Conservation (phyloP, 768 basidiomycete species). For the Lyophyllum atratum region DNA sequence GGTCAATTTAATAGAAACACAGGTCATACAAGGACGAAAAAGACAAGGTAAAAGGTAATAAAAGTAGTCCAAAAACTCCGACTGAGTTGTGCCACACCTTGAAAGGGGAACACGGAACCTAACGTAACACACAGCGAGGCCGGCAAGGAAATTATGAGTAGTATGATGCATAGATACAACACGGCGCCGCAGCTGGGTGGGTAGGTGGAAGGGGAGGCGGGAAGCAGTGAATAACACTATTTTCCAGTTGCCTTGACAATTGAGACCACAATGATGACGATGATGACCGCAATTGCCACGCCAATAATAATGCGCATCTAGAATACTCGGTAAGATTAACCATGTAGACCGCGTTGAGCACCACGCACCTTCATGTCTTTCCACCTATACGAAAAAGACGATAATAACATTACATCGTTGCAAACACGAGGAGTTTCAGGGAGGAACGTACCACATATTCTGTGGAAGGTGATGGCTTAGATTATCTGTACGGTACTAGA, state of each 20-base stretch:
- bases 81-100: slow-evolving; percentile 5
- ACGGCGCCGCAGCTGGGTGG: slow-evolving; percentile 23
- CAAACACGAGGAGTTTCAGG: slow-evolving; percentile 1
- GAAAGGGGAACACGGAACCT: not conserved
- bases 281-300: slow-evolving; percentile 83
- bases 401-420: slow-evolving; percentile 14
- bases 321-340: slow-evolving; percentile 4
- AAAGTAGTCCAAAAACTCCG: slow-evolving; percentile 14
- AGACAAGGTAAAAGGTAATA: slow-evolving; percentile 11
- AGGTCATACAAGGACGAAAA: slow-evolving; percentile 8
- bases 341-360: slow-evolving; percentile 6
- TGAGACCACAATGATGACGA: slow-evolving; percentile 94
- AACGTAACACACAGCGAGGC: slow-evolving; percentile 13
- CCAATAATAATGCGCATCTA: slow-evolving; percentile 98
- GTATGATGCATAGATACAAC: slow-evolving; percentile 47
- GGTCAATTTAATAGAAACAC: slow-evolving; percentile 8
- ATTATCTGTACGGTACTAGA: not conserved
- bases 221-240: slow-evolving; percentile 22
- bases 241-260: slow-evolving; percentile 84
- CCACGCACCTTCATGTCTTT: slow-evolving; percentile 90
- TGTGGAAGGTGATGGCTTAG: slow-evolving; percentile 27
- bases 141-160: slow-evolving; percentile 12
- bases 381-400: slow-evolving; percentile 65
- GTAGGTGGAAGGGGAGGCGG: slow-evolving; percentile 14
- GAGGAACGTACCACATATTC: slow-evolving; percentile 85